A percentile compares a stretch with the other conserved stretches of the same genome.
Evolutionary conservation across 768 basidiomycete genomes (phyloP).

Genomic region (Macrolepiota fuliginosa): DNA sequence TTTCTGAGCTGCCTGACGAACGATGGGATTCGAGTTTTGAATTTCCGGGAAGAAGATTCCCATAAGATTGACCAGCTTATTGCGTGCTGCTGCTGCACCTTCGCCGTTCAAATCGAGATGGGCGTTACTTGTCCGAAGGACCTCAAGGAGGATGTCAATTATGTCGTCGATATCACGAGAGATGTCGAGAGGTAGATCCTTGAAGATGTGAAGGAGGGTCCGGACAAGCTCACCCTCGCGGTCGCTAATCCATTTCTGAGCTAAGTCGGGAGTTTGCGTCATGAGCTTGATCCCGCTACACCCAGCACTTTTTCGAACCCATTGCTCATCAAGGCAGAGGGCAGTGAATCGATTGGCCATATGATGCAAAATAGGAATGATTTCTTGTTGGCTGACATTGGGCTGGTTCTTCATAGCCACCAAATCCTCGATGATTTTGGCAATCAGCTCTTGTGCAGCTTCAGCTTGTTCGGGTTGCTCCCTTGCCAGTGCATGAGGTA

Average conservation of each 20-base stretch:
- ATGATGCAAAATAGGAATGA: slow-evolving; percentile 72
- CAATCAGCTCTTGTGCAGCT: slow-evolving; percentile 59
- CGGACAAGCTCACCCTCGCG: slow-evolving; percentile 89
- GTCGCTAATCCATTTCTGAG: slow-evolving; percentile 77
- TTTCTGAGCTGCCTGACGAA: slow-evolving; percentile 80
- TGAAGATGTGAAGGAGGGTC: slow-evolving; percentile 86
- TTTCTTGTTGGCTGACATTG: slow-evolving; percentile 48
- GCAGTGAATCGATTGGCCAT: slow-evolving; percentile 81
- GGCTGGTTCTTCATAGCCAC: slow-evolving; percentile 49
- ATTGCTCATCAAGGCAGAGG: slow-evolving; percentile 88
- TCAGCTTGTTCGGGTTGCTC: slow-evolving; percentile 58
- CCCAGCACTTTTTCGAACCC: slow-evolving; percentile 88
- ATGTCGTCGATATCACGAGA: slow-evolving; percentile 81
- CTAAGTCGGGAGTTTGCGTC: slow-evolving; percentile 66
- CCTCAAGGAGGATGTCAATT: slow-evolving; percentile 66
- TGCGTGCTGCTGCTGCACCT: slow-evolving; percentile 38
- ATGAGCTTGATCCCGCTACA: slow-evolving; percentile 84
- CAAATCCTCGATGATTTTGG: slow-evolving; percentile 64
- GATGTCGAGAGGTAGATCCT: slow-evolving; percentile 90
- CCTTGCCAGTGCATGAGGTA: slow-evolving; percentile 74
- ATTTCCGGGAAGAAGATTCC: slow-evolving; percentile 89
- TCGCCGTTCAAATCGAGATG: slow-evolving; percentile 47
- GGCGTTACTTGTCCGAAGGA: slow-evolving; percentile 60
- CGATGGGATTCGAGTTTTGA: slow-evolving; percentile 80
- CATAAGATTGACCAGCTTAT: slow-evolving; percentile 64